Evolutionary conservation across 371 early-diverging fungal genomes (phyloP), one percentile per base, ranked within the genome.

Genomic region (Homolaphlyctis polyrhiza): DNA sequence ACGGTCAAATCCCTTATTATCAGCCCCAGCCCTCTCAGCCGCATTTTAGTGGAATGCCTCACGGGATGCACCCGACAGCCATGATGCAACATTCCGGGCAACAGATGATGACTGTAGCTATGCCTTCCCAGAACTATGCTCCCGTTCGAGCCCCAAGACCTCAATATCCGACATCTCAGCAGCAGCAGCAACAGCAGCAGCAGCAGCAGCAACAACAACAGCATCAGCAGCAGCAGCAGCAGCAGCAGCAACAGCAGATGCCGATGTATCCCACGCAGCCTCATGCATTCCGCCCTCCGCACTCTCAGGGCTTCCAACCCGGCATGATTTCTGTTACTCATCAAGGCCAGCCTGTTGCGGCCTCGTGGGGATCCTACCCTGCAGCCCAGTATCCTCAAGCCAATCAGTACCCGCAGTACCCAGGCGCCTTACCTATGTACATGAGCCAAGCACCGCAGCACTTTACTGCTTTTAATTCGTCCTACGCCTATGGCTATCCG

Each of bases 101-200:
- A 18, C 39, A 39, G 11, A 39, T 18, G 11, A 18, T 8, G 11
- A 39, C 39, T 18, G 39, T 8, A 8, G 18, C 39, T 39, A 18
- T 8, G 11, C 8, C 39, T 39, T 8, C 11, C 39, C 18, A 18
- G 39, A 39, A 11, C 39, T 18, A 39, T 18, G 8, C 11, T 11
- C 39, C 11, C 39, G 18, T 39, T 18, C 8, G 11, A 8, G 11
- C 11, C 11, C 39, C 39, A 18, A 39, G 11, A 8, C 39, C 8
- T 39, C 39, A 8, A 39, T 39, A 8, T 39, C 39, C 39, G 81
- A 30, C 1, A n/a, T 39, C 23, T 34, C 33, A 27, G 28, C 33
- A 48, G 23, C 45, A 36, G 68, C 21, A 18, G 61, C 50, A 23
- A 32, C 43, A 32, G 33, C 29, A 35, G 58, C 33, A 54, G 34